Conservation (phyloP, 208 protist species). For the Trypanosoma cruzi region DNA sequence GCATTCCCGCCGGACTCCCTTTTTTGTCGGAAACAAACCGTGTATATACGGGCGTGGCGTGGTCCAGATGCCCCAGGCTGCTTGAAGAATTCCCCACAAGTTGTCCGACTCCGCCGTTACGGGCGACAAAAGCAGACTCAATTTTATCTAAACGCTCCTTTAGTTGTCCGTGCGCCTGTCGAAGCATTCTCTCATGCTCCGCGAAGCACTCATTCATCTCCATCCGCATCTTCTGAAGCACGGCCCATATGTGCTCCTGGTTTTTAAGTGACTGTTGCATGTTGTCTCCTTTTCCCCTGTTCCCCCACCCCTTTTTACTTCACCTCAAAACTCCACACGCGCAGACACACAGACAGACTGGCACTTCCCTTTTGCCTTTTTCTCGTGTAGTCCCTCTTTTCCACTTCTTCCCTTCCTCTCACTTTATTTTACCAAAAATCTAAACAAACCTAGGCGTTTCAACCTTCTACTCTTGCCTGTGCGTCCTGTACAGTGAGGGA, state of each 20-base stretch:
- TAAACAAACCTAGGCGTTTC: background rate
- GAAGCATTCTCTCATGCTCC: slow-evolving; percentile 57
- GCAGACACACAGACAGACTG: no score
- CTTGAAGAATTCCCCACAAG: slow-evolving; percentile 13
- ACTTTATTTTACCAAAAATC: background rate
- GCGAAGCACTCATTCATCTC: slow-evolving; percentile 62
- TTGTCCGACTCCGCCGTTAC: slow-evolving; percentile 3
- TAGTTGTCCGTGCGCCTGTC: slow-evolving; percentile 49
- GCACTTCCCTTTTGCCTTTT: background rate
- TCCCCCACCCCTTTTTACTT: slow-evolving; percentile 13
- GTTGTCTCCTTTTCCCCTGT: background rate
- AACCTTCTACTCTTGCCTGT: background rate
- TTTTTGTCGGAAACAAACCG: slow-evolving; percentile 22
- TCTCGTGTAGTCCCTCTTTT: background rate
- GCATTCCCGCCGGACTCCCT: background rate
- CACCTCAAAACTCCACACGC: no score
- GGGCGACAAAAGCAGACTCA: slow-evolving; percentile 29
- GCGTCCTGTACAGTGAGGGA: background rate
- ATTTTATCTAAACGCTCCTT: slow-evolving; percentile 56
- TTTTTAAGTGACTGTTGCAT: slow-evolving; percentile 26
- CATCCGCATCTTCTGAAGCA: slow-evolving; percentile 39
- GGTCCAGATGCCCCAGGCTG: slow-evolving; percentile 17
- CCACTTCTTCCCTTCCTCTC: background rate
- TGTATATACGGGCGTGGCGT: slow-evolving; percentile 11
- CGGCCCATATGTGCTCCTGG: slow-evolving; percentile 37